These are phyloP conservation scores for Plenodomus lindquistii DNA, from an alignment of 2,329 filamentous ascomycete genomes.

Conservation along the genomic window DNA sequence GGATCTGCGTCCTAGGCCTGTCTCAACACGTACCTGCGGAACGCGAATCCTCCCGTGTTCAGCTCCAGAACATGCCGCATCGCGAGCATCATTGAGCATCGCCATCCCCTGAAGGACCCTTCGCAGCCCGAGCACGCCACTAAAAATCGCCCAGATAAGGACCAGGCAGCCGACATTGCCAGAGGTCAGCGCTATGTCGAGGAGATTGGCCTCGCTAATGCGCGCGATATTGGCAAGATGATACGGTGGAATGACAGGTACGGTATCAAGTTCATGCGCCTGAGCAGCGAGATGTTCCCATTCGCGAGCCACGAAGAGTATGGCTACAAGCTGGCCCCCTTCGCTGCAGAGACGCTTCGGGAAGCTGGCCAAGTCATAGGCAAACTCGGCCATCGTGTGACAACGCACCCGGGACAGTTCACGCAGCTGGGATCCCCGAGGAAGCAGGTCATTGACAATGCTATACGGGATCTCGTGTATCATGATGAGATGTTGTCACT, in stretches of 20 bases:
- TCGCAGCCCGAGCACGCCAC: slow-evolving; percentile 76
- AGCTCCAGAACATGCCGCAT: slow-evolving; percentile 91
- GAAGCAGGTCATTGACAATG: slow-evolving; percentile 72
- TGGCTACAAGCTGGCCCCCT: slow-evolving; percentile 82
- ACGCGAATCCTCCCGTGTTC: slow-evolving; percentile 81
- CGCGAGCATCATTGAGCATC: slow-evolving; percentile 84
- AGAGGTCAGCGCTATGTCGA: slow-evolving; percentile 76
- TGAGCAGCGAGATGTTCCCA: slow-evolving; percentile 96
- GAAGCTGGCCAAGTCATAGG: slow-evolving; percentile 77
- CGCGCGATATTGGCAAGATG: slow-evolving; percentile 82
- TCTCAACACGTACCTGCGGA: slow-evolving; percentile 86
- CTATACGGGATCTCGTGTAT: slow-evolving; percentile 82
- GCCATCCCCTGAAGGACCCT: slow-evolving; percentile 77
- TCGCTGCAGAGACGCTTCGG: slow-evolving; percentile 76
- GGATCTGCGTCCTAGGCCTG: slow-evolving; percentile 64
- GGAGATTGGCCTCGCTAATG: slow-evolving; percentile 77
- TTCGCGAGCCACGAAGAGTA: slow-evolving; percentile 88
- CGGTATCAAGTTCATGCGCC: slow-evolving; percentile 86
- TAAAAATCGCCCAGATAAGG: slow-evolving; percentile 83
- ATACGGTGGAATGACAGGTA: slow-evolving; percentile 90
- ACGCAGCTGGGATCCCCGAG: slow-evolving; percentile 88
- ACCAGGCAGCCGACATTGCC: slow-evolving; percentile 66
- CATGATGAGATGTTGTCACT: slow-evolving; percentile 83
- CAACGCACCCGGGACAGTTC: slow-evolving; percentile 86
- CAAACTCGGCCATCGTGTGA: slow-evolving; percentile 80